phyloP scores from a whole-genome alignment of 2,329 filamentous ascomycete genomes.

The Calonectria montana region DNA sequence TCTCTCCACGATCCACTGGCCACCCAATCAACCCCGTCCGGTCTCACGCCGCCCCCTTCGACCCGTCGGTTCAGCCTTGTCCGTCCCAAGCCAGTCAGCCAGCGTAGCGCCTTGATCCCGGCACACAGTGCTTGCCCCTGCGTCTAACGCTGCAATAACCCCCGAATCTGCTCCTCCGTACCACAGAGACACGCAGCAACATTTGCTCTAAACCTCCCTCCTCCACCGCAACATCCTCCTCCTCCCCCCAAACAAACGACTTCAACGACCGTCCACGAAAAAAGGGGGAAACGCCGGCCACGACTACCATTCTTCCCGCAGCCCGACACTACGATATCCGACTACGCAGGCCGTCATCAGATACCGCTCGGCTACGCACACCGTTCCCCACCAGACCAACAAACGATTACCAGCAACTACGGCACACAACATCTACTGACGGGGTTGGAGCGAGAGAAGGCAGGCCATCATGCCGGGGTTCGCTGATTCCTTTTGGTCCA shows the following conservation, averaged over 20 bases:
- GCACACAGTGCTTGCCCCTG: constrained; percentile 37
- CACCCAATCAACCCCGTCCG: constrained; percentile 18
- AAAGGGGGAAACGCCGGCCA: constrained; percentile 21
- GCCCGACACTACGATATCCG: constrained; percentile 22
- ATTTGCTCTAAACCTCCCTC: constrained; percentile 23
- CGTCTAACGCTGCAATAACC: constrained; percentile 35
- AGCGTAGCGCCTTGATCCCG: constrained; percentile 27
- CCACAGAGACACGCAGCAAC: constrained; percentile 42
- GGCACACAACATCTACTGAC: constrained; percentile 28
- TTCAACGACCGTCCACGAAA: constrained; percentile 26
- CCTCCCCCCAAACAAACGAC: constrained; percentile 20
- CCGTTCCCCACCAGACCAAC: constrained; percentile 18
- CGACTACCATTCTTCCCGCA: constrained; percentile 7
- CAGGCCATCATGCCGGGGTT: constrained; percentile 81
- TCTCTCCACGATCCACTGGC: constrained; percentile 16
- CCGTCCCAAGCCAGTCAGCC: constrained; percentile 27
- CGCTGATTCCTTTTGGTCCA: constrained; percentile 97
- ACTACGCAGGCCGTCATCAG: constrained; percentile 18
- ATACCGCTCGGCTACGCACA: constrained; percentile 23
- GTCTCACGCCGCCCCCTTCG: constrained; percentile 19
- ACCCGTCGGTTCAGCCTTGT: constrained; percentile 30
- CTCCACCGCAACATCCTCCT: constrained; percentile 17
- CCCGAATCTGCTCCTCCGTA: constrained; percentile 34
- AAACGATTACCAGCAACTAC: constrained; percentile 20
- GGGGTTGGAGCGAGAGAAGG: constrained; percentile 39